A percentile compares a stretch with the other conserved stretches of the same genome.
Evolutionary conservation across 495 filamentous ascomycete species (phyloP).

Genomic region (Talaromyces ruber): DNA sequence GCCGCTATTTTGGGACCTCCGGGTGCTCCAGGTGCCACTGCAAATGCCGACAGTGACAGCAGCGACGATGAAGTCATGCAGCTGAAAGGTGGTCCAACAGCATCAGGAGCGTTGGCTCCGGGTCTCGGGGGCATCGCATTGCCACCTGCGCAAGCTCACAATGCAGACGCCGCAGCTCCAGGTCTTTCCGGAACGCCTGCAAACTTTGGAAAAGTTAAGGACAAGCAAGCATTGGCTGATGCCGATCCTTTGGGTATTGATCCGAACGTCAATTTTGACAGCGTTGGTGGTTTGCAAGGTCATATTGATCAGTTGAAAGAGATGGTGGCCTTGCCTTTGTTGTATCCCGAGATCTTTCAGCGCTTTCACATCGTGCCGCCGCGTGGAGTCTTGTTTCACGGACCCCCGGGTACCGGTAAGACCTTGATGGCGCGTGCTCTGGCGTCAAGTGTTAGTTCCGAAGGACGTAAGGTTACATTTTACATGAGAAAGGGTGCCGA

Average conservation of each 20-base stretch:
- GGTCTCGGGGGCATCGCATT: slow-evolving; percentile 46
- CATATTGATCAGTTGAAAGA: slow-evolving; percentile 96
- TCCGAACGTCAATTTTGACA: slow-evolving; percentile 81
- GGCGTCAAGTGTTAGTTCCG: slow-evolving; percentile 68
- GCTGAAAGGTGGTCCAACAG: slow-evolving; percentile 45
- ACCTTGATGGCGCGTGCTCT: slow-evolving; percentile 87
- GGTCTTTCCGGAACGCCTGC: slow-evolving; percentile 59
- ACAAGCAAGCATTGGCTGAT: slow-evolving; percentile 73
- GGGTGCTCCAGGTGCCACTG: slow-evolving; percentile 63
- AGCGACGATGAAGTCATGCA: slow-evolving; percentile 80
- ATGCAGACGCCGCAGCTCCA: slow-evolving; percentile 56
- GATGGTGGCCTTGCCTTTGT: slow-evolving; percentile 88
- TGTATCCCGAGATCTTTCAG: slow-evolving; percentile 93
- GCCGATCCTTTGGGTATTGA: slow-evolving; percentile 92
- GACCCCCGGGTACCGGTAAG: slow-evolving; percentile 95
- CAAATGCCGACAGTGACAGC: slow-evolving; percentile 84
- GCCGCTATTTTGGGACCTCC: slow-evolving; percentile 67
- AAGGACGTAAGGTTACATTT: slow-evolving; percentile 89
- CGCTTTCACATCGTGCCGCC: slow-evolving; percentile 89
- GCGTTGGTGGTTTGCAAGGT: slow-evolving; percentile 81
- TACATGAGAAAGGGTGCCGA: slow-evolving; percentile 99
- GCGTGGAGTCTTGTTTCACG: slow-evolving; percentile 91
- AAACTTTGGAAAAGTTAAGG: slow-evolving; percentile 84
- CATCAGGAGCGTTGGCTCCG: slow-evolving; percentile 69
- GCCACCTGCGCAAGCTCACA: slow-evolving; percentile 51